A percentile compares a stretch with the other conserved stretches of the same genome.
phyloP scores from a whole-genome alignment of 495 filamentous ascomycete genomes.

The Aspergillus indologenus region DNA sequence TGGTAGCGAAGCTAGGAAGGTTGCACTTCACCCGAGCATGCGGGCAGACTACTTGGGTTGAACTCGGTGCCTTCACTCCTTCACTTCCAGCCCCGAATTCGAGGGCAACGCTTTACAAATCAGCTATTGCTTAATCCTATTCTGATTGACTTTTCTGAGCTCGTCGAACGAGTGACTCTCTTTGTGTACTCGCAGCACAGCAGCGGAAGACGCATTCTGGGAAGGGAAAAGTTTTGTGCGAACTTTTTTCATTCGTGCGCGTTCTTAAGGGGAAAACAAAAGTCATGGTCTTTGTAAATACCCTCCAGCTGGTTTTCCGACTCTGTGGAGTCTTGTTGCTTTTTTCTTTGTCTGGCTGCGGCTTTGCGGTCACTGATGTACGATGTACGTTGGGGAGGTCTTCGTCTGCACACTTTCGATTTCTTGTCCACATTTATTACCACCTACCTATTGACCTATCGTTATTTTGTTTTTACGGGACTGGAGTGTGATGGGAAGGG shows the following conservation, averaged over 20 bases:
- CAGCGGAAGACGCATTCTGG: constrained; percentile 19
- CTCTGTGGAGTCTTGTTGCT: constrained; percentile 19
- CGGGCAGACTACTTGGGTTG: constrained; percentile 38
- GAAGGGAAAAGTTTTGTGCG: constrained; percentile 23
- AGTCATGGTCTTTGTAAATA: constrained; percentile 27
- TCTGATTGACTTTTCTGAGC: constrained; percentile 12
- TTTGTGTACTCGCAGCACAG: constrained; percentile 17
- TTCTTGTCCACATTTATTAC: constrained; percentile 19
- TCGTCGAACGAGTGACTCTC: constrained; percentile 23
- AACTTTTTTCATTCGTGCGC: constrained; percentile 17
- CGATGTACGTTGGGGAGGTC: constrained; percentile 33
- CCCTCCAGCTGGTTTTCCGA: constrained; percentile 24
- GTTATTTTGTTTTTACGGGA: constrained; percentile 23
- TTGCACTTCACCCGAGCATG: constrained; percentile 37
- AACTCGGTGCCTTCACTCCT: constrained; percentile 15
- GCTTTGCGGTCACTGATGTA: constrained; percentile 29
- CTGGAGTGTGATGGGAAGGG: constrained; percentile 38
- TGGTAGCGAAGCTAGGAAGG: constrained; percentile 42
- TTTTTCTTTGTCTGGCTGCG: constrained; percentile 17
- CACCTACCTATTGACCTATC: constrained; percentile 8
- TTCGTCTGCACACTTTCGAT: constrained; percentile 22
- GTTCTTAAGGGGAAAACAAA: constrained; percentile 14
- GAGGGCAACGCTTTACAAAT: background rate
- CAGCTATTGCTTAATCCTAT: constrained; percentile 17
- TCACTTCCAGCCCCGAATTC: constrained; percentile 13